Conservation (phyloP, 768 basidiomycete genomes). For the Naganishia vaughanmartiniae region DNA sequence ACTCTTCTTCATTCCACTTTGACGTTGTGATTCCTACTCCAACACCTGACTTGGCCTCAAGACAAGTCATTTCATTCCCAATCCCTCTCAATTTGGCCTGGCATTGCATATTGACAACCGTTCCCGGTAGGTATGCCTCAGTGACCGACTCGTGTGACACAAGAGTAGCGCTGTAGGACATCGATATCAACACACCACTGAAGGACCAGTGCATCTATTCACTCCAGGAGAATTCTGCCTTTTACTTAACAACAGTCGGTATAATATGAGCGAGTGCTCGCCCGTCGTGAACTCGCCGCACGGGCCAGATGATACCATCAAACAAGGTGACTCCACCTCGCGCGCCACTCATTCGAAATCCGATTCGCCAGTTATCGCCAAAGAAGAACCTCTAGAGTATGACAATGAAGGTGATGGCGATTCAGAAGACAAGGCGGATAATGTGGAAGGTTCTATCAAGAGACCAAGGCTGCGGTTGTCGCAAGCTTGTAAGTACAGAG, state of each 20-base stretch:
- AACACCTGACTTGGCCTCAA: too few relatives aligned
- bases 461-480: conserved; percentile 32
- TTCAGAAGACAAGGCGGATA: conserved; percentile 23
- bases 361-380: not conserved
- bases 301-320: not conserved
- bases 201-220: not conserved
- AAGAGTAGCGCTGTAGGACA: not conserved
- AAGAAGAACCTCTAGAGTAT: conserved; percentile 2
- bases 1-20: too few relatives aligned
- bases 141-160: not conserved
- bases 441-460: conserved; percentile 25
- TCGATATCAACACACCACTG: not conserved
- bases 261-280: not conserved
- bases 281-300: not conserved
- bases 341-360: not conserved
- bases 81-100: too few relatives aligned
- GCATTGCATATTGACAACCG: too few relatives aligned
- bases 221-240: not conserved
- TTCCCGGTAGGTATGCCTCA: not conserved
- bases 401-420: conserved; percentile 16
- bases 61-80: too few relatives aligned
- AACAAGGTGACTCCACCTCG: not conserved
- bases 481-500: conserved; percentile 30
- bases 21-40: too few relatives aligned
- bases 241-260: not conserved